phyloP scores from a whole-genome alignment of 768 basidiomycete genomes.

The Russula olivacea region DNA sequence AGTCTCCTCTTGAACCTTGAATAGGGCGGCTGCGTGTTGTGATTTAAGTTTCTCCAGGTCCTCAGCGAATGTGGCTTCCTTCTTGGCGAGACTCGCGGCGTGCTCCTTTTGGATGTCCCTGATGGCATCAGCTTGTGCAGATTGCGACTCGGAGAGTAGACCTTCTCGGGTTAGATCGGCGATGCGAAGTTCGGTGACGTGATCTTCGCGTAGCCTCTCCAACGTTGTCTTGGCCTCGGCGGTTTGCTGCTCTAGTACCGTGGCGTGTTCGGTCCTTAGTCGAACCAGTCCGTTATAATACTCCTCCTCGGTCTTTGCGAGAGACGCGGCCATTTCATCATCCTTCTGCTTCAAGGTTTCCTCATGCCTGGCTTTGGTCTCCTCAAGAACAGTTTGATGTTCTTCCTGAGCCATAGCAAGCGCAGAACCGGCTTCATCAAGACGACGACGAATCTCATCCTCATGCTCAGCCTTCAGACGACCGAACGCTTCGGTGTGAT shows the following conservation, averaged over 20 bases:
- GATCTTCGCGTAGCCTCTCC: conserved; percentile 72
- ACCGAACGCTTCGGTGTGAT: conserved; percentile 57
- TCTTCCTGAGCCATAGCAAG: conserved; percentile 45
- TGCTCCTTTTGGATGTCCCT: conserved; percentile 70
- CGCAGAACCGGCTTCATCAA: conserved; percentile 48
- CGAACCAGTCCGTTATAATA: conserved; percentile 78
- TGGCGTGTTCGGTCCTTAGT: conserved; percentile 65
- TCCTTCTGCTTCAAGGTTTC: conserved; percentile 55
- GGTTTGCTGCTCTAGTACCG: conserved; percentile 55
- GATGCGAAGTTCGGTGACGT: conserved; percentile 65
- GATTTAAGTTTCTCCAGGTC: conserved; percentile 61
- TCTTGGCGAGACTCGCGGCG: conserved; percentile 54
- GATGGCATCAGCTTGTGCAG: conserved; percentile 55
- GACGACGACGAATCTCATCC: conserved; percentile 42
- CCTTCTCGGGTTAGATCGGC: conserved; percentile 71
- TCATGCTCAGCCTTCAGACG: conserved; percentile 42
- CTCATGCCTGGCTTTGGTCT: conserved; percentile 47
- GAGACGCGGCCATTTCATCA: conserved; percentile 47
- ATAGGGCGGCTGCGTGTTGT: conserved; percentile 52
- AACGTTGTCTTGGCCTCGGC: conserved; percentile 55
- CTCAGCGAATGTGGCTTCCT: conserved; percentile 58
- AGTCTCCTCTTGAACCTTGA: conserved; percentile 51
- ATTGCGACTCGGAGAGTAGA: conserved; percentile 66
- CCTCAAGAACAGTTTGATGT: conserved; percentile 48
- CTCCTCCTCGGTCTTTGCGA: conserved; percentile 70